phyloP scores from a whole-genome alignment of 75 land plant genomes.

The Pinus taeda region DNA sequence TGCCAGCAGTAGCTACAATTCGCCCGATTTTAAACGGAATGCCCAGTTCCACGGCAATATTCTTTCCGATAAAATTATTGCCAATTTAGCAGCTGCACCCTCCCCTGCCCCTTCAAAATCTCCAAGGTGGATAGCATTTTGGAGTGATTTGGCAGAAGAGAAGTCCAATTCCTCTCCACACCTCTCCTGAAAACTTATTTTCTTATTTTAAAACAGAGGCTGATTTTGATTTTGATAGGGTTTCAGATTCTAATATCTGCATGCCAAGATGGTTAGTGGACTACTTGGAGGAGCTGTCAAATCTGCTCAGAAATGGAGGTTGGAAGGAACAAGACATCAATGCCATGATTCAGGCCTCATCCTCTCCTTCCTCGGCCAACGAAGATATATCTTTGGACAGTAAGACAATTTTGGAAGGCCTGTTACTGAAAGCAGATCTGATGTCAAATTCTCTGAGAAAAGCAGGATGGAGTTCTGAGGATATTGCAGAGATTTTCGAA shows the following conservation, averaged over 20 bases:
- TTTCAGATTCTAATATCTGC: background rate
- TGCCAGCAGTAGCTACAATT: background rate
- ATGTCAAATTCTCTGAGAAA: constrained; percentile 55
- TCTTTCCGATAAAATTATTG: constrained; percentile 13
- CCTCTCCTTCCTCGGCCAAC: constrained; percentile 5
- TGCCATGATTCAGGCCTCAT: constrained; percentile 53
- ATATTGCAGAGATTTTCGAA: constrained; percentile 66
- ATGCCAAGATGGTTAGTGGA: constrained; percentile 57
- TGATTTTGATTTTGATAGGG: background rate
- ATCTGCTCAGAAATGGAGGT: constrained; percentile 61
- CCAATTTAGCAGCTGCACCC: background rate
- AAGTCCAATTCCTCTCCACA: background rate
- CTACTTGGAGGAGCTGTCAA: constrained; percentile 57
- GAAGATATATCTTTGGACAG: constrained; percentile 33
- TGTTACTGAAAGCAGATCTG: constrained; percentile 46
- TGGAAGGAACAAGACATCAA: constrained; percentile 73
- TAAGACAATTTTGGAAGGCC: constrained; percentile 43
- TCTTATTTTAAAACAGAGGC: background rate
- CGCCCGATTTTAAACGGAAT: background rate
- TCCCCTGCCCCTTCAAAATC: constrained; percentile 23
- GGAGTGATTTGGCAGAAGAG: constrained; percentile 69
- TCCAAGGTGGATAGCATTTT: constrained; percentile 76
- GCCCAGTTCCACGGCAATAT: background rate
- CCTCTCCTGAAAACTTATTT: background rate
- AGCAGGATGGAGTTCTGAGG: constrained; percentile 89